Conservation (phyloP, 257 asterid species). For the Apocynum venetum region DNA sequence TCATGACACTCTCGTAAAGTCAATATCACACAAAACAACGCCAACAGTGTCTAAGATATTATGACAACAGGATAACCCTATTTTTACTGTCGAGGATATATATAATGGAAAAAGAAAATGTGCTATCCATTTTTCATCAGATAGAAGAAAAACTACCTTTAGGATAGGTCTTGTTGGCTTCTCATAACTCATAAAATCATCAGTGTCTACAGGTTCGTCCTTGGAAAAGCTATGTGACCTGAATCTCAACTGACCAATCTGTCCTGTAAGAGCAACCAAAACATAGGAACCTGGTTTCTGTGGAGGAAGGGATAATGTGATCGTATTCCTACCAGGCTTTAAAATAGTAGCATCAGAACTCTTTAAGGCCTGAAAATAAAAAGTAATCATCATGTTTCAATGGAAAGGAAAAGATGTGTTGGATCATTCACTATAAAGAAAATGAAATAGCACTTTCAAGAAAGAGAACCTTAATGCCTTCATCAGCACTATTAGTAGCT, state of each 20-base stretch:
- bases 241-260: conserved; percentile 92
- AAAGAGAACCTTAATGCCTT: conserved; percentile 84
- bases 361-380: conserved; percentile 64
- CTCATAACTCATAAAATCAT: conserved; percentile 96
- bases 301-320: conserved; percentile 78
- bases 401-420: conserved; percentile 22
- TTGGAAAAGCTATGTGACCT: conserved; percentile 97
- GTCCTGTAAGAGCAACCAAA: conserved; percentile 94
- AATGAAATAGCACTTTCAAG: neutral
- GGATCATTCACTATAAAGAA: conserved; percentile 5
- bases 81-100: neutral
- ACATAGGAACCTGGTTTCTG: conserved; percentile 97
- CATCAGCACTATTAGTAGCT: conserved; percentile 83
- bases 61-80: neutral
- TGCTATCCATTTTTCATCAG: conserved; percentile 3
- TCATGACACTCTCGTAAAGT: neutral
- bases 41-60: neutral
- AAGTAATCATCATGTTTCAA: conserved; percentile 22
- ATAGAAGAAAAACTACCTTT: conserved; percentile 51
- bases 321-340: conserved; percentile 78
- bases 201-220: conserved; percentile 90
- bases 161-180: conserved; percentile 93
- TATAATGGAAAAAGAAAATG: neutral
- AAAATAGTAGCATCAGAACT: conserved; percentile 74
- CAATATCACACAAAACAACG: neutral